Evolutionary conservation across 2,329 filamentous ascomycete species (phyloP).

Genomic region (Penicillium sp.): DNA sequence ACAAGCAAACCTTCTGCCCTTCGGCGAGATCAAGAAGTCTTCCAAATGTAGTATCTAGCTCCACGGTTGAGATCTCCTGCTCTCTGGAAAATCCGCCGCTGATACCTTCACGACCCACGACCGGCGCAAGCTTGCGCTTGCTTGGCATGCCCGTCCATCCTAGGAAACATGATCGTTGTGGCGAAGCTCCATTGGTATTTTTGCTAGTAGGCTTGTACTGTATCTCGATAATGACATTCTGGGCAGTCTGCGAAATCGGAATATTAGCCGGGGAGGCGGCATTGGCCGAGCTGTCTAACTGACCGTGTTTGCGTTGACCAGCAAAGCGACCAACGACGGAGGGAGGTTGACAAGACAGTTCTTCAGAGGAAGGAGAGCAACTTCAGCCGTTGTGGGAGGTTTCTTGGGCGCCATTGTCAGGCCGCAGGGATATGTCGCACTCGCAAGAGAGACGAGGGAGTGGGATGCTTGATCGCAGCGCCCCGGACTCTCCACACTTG

Average conservation of each 20-base stretch:
- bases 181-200: constrained; percentile 49
- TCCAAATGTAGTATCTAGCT: constrained; percentile 83
- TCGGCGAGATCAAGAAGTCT: constrained; percentile 72
- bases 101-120: constrained; percentile 72
- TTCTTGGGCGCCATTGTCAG: constrained; percentile 47
- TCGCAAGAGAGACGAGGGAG: constrained; percentile 13
- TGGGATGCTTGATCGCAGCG: constrained; percentile 16
- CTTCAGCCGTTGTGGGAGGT: constrained; percentile 68
- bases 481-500: constrained; percentile 24
- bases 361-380: constrained; percentile 82
- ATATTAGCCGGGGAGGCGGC: constrained; percentile 18
- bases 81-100: constrained; percentile 62
- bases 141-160: constrained; percentile 99
- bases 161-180: constrained; percentile 72
- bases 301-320: constrained; percentile 88
- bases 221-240: constrained; percentile 95
- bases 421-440: constrained; percentile 18
- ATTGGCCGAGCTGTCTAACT: constrained; percentile 35
- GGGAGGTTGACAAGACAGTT: constrained; percentile 95
- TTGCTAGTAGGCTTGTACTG: constrained; percentile 64
- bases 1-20: constrained; percentile 67
- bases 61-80: constrained; percentile 73
- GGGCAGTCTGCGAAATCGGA: constrained; percentile 62
- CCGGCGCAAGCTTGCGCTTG: constrained; percentile 72
- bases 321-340: constrained; percentile 73